Conservation (phyloP, 73 alveolate species). For the Stentor roeselii region DNA sequence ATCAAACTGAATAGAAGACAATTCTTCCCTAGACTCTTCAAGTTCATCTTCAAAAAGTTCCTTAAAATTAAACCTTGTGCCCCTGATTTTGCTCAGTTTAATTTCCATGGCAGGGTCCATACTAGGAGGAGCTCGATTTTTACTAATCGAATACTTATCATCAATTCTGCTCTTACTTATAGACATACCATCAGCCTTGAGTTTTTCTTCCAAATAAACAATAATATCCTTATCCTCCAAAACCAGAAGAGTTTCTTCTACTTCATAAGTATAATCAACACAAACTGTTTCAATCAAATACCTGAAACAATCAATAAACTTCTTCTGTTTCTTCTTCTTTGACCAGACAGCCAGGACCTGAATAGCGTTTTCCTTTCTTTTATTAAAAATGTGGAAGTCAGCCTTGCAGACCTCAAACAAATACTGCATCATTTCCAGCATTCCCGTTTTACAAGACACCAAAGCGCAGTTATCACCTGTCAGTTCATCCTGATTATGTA, state of each 20-base stretch:
- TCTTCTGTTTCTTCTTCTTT: neutral
- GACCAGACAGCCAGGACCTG: neutral
- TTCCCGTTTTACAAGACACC: slow-evolving; percentile 10
- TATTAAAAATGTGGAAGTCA: neutral
- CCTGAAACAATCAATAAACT: neutral
- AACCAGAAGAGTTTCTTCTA: neutral
- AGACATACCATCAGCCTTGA: neutral
- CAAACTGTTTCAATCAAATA: neutral
- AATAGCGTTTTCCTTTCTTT: slow-evolving; percentile 26
- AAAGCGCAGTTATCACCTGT: slow-evolving; percentile 28
- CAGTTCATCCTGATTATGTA: neutral
- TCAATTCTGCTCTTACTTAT: slow-evolving; percentile 2
- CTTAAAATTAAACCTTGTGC: neutral
- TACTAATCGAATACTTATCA: neutral
- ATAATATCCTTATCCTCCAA: neutral
- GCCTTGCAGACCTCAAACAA: neutral
- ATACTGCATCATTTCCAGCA: neutral
- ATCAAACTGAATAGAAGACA: no score
- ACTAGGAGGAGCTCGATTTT: neutral
- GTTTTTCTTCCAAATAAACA: neutral
- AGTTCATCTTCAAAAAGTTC: neutral
- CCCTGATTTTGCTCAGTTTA: neutral
- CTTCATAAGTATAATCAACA: neutral
- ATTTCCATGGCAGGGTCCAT: neutral
- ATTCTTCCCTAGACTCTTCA: no score